Evolutionary conservation across 139 green algal genomes (phyloP).

Genomic region (Pleodorina starrii): DNA sequence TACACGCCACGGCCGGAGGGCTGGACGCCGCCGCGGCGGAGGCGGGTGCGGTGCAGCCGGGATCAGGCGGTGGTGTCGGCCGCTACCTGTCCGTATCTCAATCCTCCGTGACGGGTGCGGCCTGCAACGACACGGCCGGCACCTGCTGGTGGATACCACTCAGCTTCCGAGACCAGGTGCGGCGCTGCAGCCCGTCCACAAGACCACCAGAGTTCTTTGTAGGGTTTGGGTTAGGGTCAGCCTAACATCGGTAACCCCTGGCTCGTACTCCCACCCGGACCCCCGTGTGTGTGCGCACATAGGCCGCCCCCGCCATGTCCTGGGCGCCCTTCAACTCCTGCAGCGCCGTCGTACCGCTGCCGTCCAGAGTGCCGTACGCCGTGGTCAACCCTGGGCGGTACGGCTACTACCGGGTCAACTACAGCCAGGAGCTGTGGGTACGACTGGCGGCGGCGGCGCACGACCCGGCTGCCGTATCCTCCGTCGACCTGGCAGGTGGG

Average conservation of each 20-base stretch:
- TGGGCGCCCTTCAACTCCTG: conserved; percentile 60
- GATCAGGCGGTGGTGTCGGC: too few relatives aligned
- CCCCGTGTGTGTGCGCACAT: too few relatives aligned
- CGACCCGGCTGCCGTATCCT: background rate
- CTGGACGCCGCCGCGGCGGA: background rate
- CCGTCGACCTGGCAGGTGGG: conserved; percentile 61
- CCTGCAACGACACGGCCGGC: conserved; percentile 12
- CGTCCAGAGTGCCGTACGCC: background rate
- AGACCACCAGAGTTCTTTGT: too few relatives aligned
- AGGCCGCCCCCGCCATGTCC: background rate
- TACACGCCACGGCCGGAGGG: conserved; percentile 9
- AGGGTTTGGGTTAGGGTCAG: too few relatives aligned
- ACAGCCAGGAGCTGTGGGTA: conserved; percentile 47
- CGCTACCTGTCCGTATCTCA: background rate
- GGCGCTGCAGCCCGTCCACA: too few relatives aligned
- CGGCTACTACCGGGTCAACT: conserved; percentile 50
- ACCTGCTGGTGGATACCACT: background rate
- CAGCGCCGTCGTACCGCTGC: conserved; percentile 18
- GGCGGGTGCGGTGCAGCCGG: background rate
- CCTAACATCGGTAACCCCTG: too few relatives aligned
- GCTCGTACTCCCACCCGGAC: too few relatives aligned
- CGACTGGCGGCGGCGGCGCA: conserved; percentile 2
- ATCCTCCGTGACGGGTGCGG: background rate
- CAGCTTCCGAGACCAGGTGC: too few relatives aligned
- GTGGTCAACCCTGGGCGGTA: conserved; percentile 50